phyloP scores from a whole-genome alignment of 371 early-diverging fungal genomes.

The Mucor racemosus region DNA sequence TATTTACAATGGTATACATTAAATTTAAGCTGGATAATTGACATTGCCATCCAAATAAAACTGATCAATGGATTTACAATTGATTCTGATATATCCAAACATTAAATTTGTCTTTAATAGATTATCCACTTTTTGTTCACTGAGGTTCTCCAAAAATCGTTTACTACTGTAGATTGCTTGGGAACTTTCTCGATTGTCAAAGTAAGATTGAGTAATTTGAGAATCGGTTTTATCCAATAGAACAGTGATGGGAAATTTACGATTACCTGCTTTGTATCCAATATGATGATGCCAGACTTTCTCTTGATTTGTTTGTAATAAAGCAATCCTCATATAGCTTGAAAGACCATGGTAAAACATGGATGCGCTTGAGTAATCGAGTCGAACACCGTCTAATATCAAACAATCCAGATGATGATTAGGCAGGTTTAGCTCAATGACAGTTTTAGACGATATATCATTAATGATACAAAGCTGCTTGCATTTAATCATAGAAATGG shows the following conservation, averaged over 20 bases:
- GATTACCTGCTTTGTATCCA: background rate
- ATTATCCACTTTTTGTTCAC: background rate
- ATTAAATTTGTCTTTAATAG: constrained; percentile 5
- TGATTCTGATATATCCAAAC: constrained; percentile 19
- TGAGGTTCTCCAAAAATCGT: background rate
- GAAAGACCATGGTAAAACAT: constrained; percentile 12
- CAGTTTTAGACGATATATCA: background rate
- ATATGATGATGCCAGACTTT: constrained; percentile 13
- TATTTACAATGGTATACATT: background rate
- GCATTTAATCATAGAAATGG: constrained; percentile 7
- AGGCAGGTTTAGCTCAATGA: constrained; percentile 11
- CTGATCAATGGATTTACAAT: constrained; percentile 5
- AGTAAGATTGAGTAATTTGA: background rate
- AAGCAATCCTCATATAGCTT: constrained; percentile 10
- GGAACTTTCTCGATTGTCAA: constrained; percentile 1
- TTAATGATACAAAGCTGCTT: constrained; percentile 10
- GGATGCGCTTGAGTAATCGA: constrained; percentile 14
- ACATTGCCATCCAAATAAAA: constrained; percentile 17
- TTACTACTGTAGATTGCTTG: background rate
- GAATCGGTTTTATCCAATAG: background rate
- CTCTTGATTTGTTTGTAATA: background rate
- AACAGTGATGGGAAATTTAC: background rate
- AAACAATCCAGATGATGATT: constrained; percentile 2
- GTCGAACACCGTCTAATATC: constrained; percentile 13
- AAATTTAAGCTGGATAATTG: background rate